Evolutionary conservation across 2,329 filamentous ascomycete species (phyloP), one percentile per base, ranked within the genome.

Genomic region (Trichoderma pleuroti): DNA sequence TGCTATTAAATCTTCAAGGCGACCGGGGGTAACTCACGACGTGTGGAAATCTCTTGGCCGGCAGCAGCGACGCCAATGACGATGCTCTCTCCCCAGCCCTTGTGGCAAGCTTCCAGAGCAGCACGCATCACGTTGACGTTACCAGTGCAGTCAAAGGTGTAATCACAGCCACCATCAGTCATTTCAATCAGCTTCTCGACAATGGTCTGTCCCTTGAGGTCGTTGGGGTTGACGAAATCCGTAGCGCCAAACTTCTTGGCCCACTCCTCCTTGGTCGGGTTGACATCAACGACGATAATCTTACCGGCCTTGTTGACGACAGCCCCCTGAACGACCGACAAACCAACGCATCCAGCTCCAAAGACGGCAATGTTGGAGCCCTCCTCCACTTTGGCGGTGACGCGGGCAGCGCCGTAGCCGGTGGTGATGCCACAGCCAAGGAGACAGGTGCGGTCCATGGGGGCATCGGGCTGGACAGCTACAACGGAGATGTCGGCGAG

Each of bases 71-170:
- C 96, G 82, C 96, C 96, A 78, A 99, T 99, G 81, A 99, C 90
- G 82, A 99, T 97, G 80, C 92, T 97, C 87, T 98, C 90, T 78
- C 96, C 96, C 96, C 96, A 99, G 62, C 96, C 96, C 89, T 99
- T 99, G 87, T 99, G 96, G 86, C 94, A 98, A 62, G 96, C 94
- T 86, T 99, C 95, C 72, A 99, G 90, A 52, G 96, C 96, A 67
- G 93, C 92, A 74, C 96, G 89, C 96, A 97, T 99, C 70, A 99
- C 96, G 76, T 90, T 89, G 67, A 98, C 94, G 79, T 98, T 98
- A 72, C 96, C 96, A 8, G 96, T 99, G 87, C 96, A 98, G 86
- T 99, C 96, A 80, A 99, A 99, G 63, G 96, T 99, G 86, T 98
- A 98, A 85, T 99, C 96, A 81, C 94, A 97, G 65, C 96, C 96